Conservation (phyloP, 306 rosid species). For the Urtica urens region DNA sequence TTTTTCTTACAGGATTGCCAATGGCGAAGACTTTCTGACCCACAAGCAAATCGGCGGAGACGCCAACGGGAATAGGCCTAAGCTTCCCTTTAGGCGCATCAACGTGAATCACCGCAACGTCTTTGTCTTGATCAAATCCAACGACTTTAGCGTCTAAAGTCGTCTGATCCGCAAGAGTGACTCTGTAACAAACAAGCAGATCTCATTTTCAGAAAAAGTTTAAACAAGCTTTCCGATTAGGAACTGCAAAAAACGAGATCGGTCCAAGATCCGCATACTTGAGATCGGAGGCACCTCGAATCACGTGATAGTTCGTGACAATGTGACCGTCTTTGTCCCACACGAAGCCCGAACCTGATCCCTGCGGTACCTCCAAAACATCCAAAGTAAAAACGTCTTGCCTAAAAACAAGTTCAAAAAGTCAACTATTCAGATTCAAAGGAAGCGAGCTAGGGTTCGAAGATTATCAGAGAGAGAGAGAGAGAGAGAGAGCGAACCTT, state of each 20-base stretch:
- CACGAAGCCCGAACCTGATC: constrained; percentile 94
- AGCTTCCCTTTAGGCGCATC: constrained; percentile 82
- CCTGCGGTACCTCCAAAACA: constrained; percentile 91
- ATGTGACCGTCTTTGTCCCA: constrained; percentile 80
- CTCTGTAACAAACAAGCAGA: constrained; percentile 58
- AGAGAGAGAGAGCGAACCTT: constrained; percentile 36
- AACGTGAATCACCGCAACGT: constrained; percentile 82
- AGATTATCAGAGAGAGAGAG: too few relatives aligned
- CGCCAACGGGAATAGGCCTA: constrained; percentile 79
- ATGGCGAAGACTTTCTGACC: constrained; percentile 97
- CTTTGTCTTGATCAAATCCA: constrained; percentile 99
- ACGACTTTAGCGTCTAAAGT: constrained; percentile 81
- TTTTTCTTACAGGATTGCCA: constrained; percentile 80
- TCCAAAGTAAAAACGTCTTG: constrained; percentile 96
- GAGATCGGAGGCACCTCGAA: constrained; percentile 99
- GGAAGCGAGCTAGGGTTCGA: not conserved
- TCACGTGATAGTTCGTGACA: constrained; percentile 95
- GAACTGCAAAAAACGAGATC: not conserved
- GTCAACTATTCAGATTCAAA: not conserved
- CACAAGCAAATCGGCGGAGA: constrained; percentile 91
- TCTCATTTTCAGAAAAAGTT: constrained; percentile 22
- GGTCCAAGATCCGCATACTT: constrained; percentile 31
- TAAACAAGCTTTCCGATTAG: not conserved
- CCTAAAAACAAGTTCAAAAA: constrained; percentile 31
- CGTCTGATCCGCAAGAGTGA: constrained; percentile 88